Base-by-base conservation (phyloP, 78 protist species). In the Dictyostelium purpureum region DNA sequence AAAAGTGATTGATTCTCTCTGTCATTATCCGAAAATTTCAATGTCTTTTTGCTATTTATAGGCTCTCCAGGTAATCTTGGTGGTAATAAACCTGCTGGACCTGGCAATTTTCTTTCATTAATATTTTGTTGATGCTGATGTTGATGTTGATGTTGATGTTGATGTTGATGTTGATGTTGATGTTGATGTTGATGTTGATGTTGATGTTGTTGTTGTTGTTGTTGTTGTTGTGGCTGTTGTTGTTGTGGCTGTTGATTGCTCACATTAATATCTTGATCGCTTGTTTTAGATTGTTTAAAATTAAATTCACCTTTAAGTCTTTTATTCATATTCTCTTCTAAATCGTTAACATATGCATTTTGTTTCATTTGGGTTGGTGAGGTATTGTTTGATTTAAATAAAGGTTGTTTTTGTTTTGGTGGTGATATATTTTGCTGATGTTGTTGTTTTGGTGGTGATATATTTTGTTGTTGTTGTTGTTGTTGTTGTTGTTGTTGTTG, bases 31-130 rank as follows among this genome's bases (percentile, higher is more conserved):
- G 31, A 28, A 12, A 21, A 11, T 31, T 14, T 1, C 6, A 33
- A 11, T 59, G 24, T 59, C 37, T n/a, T n/a, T n/a, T 16, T 59
- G 28, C 14, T 59, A 59, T 28, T 59, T 26, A 59, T 59, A 26
- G 12, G 9, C 28, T 59, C 40, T 26, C 69, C 69, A 35, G 75
- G 75, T 67, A 67, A 67, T 19, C 35, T 31, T 47, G 91, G 91
- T 35, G 91, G 91, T 56, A 83, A 59, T 19, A 51, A 19, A 35
- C 91, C 91, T 6, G 81, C 91, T 57, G 91, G 91, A 6, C 91
- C 91, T 7, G 91, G 91, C 19, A 83, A 57, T 26, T 52, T 83
- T 19, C 79, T 43, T 24, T 51, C 24, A 16, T 24, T 43, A 11
- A 21, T 5, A 2, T 54, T 14, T 18, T 49, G 38, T 19, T 7